Base-by-base conservation (phyloP, 2,329 filamentous ascomycete genomes). In the Cladosporium sp. region DNA sequence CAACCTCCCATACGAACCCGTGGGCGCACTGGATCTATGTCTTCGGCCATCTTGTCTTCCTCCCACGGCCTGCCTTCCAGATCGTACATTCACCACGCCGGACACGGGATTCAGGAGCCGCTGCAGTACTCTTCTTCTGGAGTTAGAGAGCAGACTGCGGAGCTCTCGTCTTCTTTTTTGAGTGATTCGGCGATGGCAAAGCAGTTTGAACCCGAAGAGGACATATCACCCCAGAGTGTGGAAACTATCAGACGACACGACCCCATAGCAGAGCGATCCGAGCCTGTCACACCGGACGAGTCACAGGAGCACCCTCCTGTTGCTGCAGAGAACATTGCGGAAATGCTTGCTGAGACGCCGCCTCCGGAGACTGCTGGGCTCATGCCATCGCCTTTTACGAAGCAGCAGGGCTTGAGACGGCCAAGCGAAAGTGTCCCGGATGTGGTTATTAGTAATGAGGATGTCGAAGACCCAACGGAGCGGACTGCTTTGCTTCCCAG, bases 71-170 rank as follows among this genome's bases (percentile, higher is more conserved):
- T 67, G 33, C 66, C 66, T 4, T 61, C 55, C 43, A 57, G 66
- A 39, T 67, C 63, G 38, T 67, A 66, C 51, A 65, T 69, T 30
- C 66, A 67, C 45, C 56, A 60, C 51, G 59, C 58, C 25, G 57
- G 53, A 27, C 57, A 59, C 43, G 50, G 45, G 35, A 42, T 38
- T 16, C 16, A 40, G 35, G 62, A 76, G 79, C 58, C 56, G 33
- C 59, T 66, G 4, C 65, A 66, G 20, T 69, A 69, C 53, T 63
- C 65, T n/a, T 69, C 66, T 15, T 58, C 63, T 7, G 67, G 67
- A 16, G 67, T 69, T 11, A 59, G 67, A 42, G 63, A 67, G 42
- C 64, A 68, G 57, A 68, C 67, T 29, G 66, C 63, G 30, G 64
- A 67, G 53, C 58, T 69, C 15, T 67, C 66, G 3, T 65, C 65